These are phyloP conservation scores for Penicillium brevicompactum DNA, from an alignment of 2,329 filamentous ascomycete species.

Conservation along the genomic window DNA sequence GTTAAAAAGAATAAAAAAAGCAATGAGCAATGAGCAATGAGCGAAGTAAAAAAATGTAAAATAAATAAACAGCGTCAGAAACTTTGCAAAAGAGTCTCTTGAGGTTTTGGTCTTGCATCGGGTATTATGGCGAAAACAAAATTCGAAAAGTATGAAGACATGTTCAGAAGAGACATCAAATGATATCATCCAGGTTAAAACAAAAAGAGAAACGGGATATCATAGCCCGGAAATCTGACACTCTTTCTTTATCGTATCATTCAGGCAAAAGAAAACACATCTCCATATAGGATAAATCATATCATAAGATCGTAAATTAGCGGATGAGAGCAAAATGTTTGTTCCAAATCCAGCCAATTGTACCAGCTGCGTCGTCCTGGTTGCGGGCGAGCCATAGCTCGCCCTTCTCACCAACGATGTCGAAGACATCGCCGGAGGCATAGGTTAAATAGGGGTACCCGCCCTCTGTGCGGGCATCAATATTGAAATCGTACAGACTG, in stretches of 20 bases:
- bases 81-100: not conserved
- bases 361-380: conserved; percentile 79
- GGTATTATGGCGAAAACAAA: not conserved
- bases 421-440: conserved; percentile 90
- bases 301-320: conserved; percentile 1
- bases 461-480: conserved; percentile 87
- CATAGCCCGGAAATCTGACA: not conserved
- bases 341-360: conserved; percentile 98
- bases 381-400: conserved; percentile 98
- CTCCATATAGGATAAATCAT: not conserved
- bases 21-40: conserved; percentile 7
- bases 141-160: conserved; percentile 8
- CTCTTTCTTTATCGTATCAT: not conserved
- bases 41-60: conserved; percentile 13
- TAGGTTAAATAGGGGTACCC: conserved; percentile 97
- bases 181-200: not conserved
- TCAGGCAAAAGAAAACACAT: not conserved
- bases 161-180: not conserved
- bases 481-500: conserved; percentile 95
- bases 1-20: conserved; percentile 4
- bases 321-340: conserved; percentile 80
- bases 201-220: not conserved
- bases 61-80: not conserved
- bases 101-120: not conserved
- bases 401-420: conserved; percentile 93